These are phyloP conservation scores for Aurifilum marmelostoma DNA, from an alignment of 2,329 filamentous ascomycete genomes.

Conservation along the genomic window DNA sequence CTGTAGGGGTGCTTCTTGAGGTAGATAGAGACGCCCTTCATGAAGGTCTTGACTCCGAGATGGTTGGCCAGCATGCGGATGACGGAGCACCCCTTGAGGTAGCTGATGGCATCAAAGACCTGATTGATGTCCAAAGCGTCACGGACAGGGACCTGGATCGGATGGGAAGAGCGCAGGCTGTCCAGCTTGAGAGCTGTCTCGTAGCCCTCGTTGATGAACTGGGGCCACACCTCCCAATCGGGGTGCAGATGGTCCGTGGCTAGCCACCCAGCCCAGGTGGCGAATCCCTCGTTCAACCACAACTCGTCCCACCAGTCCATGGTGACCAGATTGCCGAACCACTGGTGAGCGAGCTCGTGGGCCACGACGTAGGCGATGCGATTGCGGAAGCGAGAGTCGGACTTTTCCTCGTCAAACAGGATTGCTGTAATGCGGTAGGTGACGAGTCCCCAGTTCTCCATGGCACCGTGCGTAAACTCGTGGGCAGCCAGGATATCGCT, in stretches of 20 bases:
- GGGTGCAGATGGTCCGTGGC: conserved; percentile 90
- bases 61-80: conserved; percentile 96
- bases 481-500: conserved; percentile 88
- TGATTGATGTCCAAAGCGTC: conserved; percentile 96
- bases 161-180: conserved; percentile 86
- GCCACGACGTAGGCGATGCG: conserved; percentile 95
- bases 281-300: conserved; percentile 97
- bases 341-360: conserved; percentile 97
- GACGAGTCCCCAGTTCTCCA: conserved; percentile 97
- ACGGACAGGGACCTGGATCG: conserved; percentile 92
- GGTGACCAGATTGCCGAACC: conserved; percentile 96
- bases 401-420: conserved; percentile 91
- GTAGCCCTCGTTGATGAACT: conserved; percentile 95
- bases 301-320: conserved; percentile 99
- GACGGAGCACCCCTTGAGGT: conserved; percentile 93
- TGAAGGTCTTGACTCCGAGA: conserved; percentile 83
- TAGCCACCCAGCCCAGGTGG: conserved; percentile 97
- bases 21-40: conserved; percentile 88
- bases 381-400: conserved; percentile 89
- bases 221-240: conserved; percentile 96
- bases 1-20: conserved; percentile 86
- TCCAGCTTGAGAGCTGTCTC: conserved; percentile 91
- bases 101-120: conserved; percentile 96
- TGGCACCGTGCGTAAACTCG: conserved; percentile 85
- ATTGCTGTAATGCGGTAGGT: conserved; percentile 96